A percentile compares a stretch with the other conserved stretches of the same genome.
phyloP scores from a whole-genome alignment of 129 eudicot species.

The Tagetes patula region DNA sequence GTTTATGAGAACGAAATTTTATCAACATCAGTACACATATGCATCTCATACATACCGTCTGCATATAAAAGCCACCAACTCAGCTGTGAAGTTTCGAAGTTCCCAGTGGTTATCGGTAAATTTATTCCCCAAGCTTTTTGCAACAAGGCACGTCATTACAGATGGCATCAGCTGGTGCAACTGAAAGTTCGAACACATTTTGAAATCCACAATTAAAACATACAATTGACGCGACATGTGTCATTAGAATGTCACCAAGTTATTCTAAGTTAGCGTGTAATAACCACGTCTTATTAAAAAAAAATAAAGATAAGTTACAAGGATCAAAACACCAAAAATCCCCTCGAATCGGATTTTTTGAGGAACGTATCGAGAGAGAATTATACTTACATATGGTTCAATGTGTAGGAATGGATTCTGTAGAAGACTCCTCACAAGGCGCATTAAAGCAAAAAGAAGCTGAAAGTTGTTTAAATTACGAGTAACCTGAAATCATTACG shows the following conservation, averaged over 20 bases:
- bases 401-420: slow-evolving; percentile 79
- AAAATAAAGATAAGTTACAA: not conserved
- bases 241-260: not conserved
- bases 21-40: not conserved
- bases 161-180: slow-evolving; percentile 95
- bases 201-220: not conserved
- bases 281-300: not conserved
- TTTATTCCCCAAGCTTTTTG: slow-evolving; percentile 69
- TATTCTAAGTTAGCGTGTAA: not conserved
- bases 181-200: slow-evolving; percentile 38
- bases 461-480: slow-evolving; percentile 70
- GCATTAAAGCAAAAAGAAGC: slow-evolving; percentile 88
- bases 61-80: slow-evolving; percentile 80
- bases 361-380: too few relatives aligned
- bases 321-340: not conserved
- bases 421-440: slow-evolving; percentile 82
- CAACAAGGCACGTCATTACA: slow-evolving; percentile 88
- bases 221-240: not conserved
- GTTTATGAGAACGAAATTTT: not conserved
- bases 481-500: slow-evolving; percentile 58
- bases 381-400: slow-evolving; percentile 96
- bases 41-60: slow-evolving; percentile 45
- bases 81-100: slow-evolving; percentile 81
- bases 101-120: slow-evolving; percentile 95
- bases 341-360: too few relatives aligned